Conservation (phyloP, 164 flowering plant genomes). For the Magnolia kwangsiensis region DNA sequence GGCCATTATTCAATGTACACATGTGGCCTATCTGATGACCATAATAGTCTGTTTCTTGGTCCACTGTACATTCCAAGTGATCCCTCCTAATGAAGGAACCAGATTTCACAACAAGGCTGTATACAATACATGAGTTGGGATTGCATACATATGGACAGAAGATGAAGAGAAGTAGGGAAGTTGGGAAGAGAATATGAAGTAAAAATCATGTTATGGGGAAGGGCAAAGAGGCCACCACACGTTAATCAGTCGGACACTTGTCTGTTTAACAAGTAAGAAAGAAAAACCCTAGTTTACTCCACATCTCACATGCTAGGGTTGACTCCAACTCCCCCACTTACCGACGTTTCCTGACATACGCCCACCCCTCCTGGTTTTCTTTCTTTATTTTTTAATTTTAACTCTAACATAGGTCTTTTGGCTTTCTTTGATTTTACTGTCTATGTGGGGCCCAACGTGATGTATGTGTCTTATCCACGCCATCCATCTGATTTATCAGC, state of each 20-base stretch:
- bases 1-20: too few relatives aligned
- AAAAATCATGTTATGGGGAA: neutral
- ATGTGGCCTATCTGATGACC: neutral
- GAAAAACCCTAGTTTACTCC: slow-evolving; percentile 28
- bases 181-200: neutral
- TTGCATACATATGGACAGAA: too few relatives aligned
- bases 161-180: too few relatives aligned
- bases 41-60: neutral
- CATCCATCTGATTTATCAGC: too few relatives aligned
- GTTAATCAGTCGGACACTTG: neutral
- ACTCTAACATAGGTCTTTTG: too few relatives aligned
- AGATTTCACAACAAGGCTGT: slow-evolving; percentile 10
- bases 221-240: slow-evolving; percentile 11
- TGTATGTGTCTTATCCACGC: too few relatives aligned
- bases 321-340: slow-evolving; percentile 21
- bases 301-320: slow-evolving; percentile 52
- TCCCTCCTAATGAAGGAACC: neutral
- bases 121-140: too few relatives aligned
- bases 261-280: slow-evolving; percentile 12
- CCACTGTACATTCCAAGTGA: neutral
- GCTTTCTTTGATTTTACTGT: too few relatives aligned
- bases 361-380: neutral
- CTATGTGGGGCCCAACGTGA: too few relatives aligned
- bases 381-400: neutral
- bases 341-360: neutral